Conservation (phyloP, 2,329 filamentous ascomycete species). For the Pseudogymnoascus sp. region DNA sequence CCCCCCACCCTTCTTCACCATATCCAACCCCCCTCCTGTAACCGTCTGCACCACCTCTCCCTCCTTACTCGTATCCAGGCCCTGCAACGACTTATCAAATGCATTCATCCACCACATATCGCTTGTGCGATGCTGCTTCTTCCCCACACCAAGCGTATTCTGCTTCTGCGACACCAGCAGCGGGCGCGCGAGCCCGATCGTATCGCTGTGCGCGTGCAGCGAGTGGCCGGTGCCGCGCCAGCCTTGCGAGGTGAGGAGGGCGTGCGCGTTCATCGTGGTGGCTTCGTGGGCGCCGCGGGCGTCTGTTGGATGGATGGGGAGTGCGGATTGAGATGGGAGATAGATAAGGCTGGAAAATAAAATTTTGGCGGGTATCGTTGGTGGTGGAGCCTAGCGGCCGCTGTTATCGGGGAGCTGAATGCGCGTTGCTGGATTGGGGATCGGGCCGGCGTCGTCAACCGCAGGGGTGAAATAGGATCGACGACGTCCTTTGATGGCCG, state of each 20-base stretch:
- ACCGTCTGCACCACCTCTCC: conserved; percentile 49
- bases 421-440: conserved; percentile 5
- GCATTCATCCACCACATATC: conserved; percentile 98
- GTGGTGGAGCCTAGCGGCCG: conserved; percentile 7
- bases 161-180: conserved; percentile 76
- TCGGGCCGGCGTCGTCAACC: neutral
- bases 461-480: neutral
- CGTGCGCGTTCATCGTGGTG: conserved; percentile 69
- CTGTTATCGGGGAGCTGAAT: neutral
- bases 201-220: conserved; percentile 65
- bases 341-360: conserved; percentile 8
- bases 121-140: conserved; percentile 54
- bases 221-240: conserved; percentile 87
- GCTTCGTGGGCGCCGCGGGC: neutral
- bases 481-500: neutral
- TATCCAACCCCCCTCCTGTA: conserved; percentile 45
- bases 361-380: neutral
- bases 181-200: conserved; percentile 71
- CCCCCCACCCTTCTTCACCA: conserved; percentile 44
- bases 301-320: neutral
- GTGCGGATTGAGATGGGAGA: neutral
- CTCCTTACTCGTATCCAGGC: conserved; percentile 56
- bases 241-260: conserved; percentile 75
- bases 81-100: conserved; percentile 83
- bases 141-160: conserved; percentile 72